Conservation (phyloP, 768 basidiomycete species). For the Hygrophorus pudorinus region DNA sequence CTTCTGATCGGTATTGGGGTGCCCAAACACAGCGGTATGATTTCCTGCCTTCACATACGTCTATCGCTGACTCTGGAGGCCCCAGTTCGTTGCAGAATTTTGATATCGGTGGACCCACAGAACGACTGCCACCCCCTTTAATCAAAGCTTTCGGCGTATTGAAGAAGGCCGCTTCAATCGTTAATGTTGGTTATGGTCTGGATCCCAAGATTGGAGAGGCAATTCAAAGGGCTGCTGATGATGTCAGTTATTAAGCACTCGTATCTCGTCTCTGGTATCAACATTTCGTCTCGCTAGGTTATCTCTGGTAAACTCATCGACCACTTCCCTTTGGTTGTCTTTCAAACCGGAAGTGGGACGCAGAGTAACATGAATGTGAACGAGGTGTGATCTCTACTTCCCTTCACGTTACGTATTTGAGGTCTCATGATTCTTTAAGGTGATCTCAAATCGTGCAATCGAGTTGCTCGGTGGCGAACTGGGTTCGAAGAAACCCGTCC, state of each 20-base stretch:
- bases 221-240: constrained; percentile 90
- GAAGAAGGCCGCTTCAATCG: constrained; percentile 92
- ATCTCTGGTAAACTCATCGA: constrained; percentile 91
- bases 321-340: constrained; percentile 97
- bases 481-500: constrained; percentile 94
- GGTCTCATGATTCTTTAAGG: constrained; percentile 32
- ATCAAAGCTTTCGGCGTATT: constrained; percentile 97
- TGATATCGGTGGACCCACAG: constrained; percentile 92
- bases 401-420: no score
- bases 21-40: constrained; percentile 90
- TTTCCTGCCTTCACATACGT: neutral
- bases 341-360: constrained; percentile 98
- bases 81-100: constrained; percentile 85
- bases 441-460: constrained; percentile 97
- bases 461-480: constrained; percentile 92
- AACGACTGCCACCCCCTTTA: constrained; percentile 88
- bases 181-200: constrained; percentile 86
- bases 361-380: constrained; percentile 99
- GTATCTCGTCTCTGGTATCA: neutral
- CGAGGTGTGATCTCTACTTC: constrained; percentile 43
- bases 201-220: constrained; percentile 81
- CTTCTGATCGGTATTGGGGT: constrained; percentile 80
- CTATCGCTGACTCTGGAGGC: neutral
- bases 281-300: constrained; percentile 43
- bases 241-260: constrained; percentile 37